phyloP scores from a whole-genome alignment of 2,329 filamentous ascomycete genomes.

The Colletotrichum tabaci region DNA sequence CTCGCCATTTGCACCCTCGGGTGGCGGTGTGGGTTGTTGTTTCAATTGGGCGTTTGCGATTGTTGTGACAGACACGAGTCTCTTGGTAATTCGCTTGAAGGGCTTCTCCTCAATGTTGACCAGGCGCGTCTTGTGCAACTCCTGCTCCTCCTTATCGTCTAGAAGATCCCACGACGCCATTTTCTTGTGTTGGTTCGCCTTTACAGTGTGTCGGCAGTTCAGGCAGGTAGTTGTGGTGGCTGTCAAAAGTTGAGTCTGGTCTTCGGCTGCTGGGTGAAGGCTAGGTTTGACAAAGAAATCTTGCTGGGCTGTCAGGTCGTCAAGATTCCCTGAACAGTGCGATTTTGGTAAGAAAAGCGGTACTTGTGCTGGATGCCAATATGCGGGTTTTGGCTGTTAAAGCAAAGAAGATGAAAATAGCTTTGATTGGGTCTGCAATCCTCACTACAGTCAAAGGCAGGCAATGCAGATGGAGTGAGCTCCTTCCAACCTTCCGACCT shows the following conservation, averaged over 20 bases:
- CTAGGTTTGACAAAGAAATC: background rate
- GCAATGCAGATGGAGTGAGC: conserved; percentile 5
- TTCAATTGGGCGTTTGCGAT: conserved; percentile 69
- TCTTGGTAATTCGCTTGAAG: conserved; percentile 89
- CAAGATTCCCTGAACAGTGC: background rate
- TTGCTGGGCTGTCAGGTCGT: background rate
- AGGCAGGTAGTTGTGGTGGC: background rate
- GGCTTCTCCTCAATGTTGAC: conserved; percentile 93
- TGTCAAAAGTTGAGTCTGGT: background rate
- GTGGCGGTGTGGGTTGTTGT: conserved; percentile 76
- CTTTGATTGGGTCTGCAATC: background rate
- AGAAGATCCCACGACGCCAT: conserved; percentile 75
- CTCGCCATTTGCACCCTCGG: conserved; percentile 60
- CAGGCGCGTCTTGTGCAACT: conserved; percentile 89
- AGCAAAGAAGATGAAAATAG: background rate
- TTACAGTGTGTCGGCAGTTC: too few species aligned
- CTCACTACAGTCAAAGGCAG: conserved; percentile 10
- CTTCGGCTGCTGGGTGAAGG: background rate
- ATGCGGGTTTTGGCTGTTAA: background rate
- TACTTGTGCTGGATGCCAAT: background rate
- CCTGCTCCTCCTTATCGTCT: conserved; percentile 83
- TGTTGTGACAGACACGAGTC: conserved; percentile 78
- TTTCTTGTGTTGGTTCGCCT: conserved; percentile 9
- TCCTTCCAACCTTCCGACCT: background rate
- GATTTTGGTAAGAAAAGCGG: too few species aligned